Percentiles rank a stretch among this genome's conserved stretches.
Conservation (phyloP, 148 eudicot genomes). For the Cornus florida region DNA sequence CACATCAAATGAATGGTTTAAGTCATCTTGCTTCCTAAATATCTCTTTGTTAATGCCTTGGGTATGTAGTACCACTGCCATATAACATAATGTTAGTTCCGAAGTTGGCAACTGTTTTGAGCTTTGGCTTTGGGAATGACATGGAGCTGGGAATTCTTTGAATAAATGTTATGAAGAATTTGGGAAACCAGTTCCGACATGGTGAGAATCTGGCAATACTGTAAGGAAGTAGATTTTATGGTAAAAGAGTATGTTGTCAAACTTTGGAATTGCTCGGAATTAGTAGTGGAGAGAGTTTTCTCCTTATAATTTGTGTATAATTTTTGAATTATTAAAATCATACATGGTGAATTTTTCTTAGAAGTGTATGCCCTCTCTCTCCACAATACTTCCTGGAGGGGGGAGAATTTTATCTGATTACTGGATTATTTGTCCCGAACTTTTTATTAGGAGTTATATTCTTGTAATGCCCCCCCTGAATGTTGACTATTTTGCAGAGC, state of each 20-base stretch:
- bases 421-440: neutral
- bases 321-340: no score
- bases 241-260: neutral
- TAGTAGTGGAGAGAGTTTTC: no score
- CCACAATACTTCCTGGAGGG: neutral
- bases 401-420: neutral
- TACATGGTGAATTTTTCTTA: no score
- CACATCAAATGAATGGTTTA: neutral
- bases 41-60: neutral
- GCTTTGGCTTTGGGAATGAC: no score
- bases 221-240: no score
- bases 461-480: neutral
- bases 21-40: neutral
- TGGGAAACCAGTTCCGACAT: neutral
- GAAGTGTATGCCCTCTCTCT: no score
- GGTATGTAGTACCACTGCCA: neutral
- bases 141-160: neutral
- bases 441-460: no score
- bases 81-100: neutral
- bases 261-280: neutral
- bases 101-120: neutral
- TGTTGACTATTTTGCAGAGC: constrained; percentile 28
- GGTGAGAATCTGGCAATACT: neutral
- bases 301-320: no score
- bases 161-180: neutral